Evolutionary conservation across 176 grass and related monocot genomes (phyloP), one percentile per base, ranked within the genome.

Genomic region (Carex pumila): DNA sequence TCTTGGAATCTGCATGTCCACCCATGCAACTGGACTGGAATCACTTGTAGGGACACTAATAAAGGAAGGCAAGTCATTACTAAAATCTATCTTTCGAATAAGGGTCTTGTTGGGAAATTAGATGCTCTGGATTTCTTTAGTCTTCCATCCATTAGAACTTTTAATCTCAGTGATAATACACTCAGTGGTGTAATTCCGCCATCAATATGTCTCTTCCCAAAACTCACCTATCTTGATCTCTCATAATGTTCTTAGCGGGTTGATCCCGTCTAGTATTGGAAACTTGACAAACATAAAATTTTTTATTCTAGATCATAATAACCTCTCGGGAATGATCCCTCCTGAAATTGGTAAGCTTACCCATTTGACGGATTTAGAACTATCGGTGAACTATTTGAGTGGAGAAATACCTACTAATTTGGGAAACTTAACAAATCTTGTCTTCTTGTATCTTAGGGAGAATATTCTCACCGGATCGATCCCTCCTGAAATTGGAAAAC

Each of bases 231-330:
- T 71, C 22, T 85, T 41, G 7, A 19, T 15, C 75, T 93, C 3
- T 39, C 0, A 17, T 0, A 94, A 94, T 36, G 4, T 49, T 12
- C 18, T 94, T 6, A 59, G 58, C 9, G 87, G 89, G 53, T n/a
- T 14, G 9, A 89, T 90, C 37, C 89, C 91, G 49, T 58, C 58
- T 32, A 71, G 68, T 53, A 15, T 93, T 6, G 87, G 77, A 19
- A 90, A 87, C 14, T 61, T 88, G 37, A 31, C 29, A n/a, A 70
- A 17, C 12, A 18, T 94, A 19, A 41, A 41, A 41, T 41, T 41
- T 3, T 41, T 0, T 41, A 6, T 41, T 41, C 3, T 41, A 0
- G 4, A 4, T 25, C 25, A 4, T 41, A 41, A 41, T 6, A 41
- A 41, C 0, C 39, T 41, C 4, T 25, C 25, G 25, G 25, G 25